Evolutionary conservation across 2,329 filamentous ascomycete species (phyloP), one percentile per base, ranked within the genome.

Genomic region (Diplodia mutila): DNA sequence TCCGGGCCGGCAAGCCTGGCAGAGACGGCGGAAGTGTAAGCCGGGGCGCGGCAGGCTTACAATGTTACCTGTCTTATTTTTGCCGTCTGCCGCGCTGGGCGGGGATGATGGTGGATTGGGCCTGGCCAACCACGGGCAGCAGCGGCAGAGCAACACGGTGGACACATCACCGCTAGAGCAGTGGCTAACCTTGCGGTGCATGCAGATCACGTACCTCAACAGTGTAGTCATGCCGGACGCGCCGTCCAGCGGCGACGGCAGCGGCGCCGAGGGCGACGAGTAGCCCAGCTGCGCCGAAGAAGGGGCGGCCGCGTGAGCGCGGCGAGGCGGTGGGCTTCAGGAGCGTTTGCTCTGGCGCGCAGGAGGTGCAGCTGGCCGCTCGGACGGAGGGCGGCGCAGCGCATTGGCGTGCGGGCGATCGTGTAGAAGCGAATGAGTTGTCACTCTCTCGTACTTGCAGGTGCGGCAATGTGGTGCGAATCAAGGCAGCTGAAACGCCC

Each of bases 121-220:
- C 34, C 25, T 55, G 63, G 63, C 49, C 63, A 66, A 54, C 64
- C 64, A 66, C 64, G 37, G 53, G 64, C 64, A 57, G 59, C 59
- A 63, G 46, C 57, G 57, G 57, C 57, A 61, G 39, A 46, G 51
- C 63, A 65, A 29, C 34, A 32, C 52, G 64, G 52, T 48, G 51
- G 63, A 65, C 63, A 65, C 29, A 51, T 46, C 61, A 54, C 42
- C 39, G 51, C 42, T 66, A 63, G 46, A 51, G 59, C 42, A 51
- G 42, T 63, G 59, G 59, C 59, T 63, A 63, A 63, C 59, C 42
- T 51, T 63, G 59, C 46, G 64, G 52, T 48, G 64, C 46, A 65
- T 65, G n/a, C 76, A 85, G 83, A 80, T 84, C 72, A 82, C 80
- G 11, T 83, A 84, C 71, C 75, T 84, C 51, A 85, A 85, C 75